Evolutionary conservation across 176 grass and related monocot genomes (phyloP).

Genomic region (Aegilops sharonensis): DNA sequence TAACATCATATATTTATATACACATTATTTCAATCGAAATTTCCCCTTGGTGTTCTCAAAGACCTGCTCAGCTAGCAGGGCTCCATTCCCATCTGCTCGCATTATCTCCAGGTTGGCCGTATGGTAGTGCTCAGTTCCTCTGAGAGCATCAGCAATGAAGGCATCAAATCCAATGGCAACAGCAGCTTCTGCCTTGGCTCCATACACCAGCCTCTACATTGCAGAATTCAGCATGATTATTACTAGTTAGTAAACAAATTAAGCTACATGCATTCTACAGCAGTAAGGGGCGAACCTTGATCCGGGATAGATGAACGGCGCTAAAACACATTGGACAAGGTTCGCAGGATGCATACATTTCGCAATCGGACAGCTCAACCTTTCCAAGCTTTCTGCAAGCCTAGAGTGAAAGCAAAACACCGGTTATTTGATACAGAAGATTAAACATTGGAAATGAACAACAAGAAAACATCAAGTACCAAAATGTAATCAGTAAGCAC

Average conservation of each 20-base stretch:
- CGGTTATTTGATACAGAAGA: background rate
- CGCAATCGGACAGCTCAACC: conserved; percentile 78
- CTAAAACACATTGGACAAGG: conserved; percentile 93
- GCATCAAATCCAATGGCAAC: conserved; percentile 89
- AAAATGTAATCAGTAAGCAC: background rate
- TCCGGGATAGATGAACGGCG: conserved; percentile 80
- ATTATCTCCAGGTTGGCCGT: conserved; percentile 87
- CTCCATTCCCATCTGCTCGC: conserved; percentile 80
- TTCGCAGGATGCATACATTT: conserved; percentile 94
- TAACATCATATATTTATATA: background rate
- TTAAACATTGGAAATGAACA: background rate
- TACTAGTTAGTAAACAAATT: background rate
- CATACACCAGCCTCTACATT: conserved; percentile 83
- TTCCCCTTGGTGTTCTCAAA: conserved; percentile 93
- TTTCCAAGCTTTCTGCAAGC: conserved; percentile 94
- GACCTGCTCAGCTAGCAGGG: conserved; percentile 84
- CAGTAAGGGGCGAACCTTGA: conserved; percentile 50
- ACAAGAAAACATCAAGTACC: conserved; percentile 36
- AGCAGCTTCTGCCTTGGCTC: conserved; percentile 89
- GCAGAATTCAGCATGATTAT: conserved; percentile 18
- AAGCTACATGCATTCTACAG: background rate
- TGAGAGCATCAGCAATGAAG: conserved; percentile 94
- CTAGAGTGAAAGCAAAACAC: conserved; percentile 31
- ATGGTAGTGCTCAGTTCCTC: conserved; percentile 77
- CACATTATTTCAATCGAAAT: conserved; percentile 78